Conservation (phyloP, 148 eudicot genomes). For the Cornus controversa region DNA sequence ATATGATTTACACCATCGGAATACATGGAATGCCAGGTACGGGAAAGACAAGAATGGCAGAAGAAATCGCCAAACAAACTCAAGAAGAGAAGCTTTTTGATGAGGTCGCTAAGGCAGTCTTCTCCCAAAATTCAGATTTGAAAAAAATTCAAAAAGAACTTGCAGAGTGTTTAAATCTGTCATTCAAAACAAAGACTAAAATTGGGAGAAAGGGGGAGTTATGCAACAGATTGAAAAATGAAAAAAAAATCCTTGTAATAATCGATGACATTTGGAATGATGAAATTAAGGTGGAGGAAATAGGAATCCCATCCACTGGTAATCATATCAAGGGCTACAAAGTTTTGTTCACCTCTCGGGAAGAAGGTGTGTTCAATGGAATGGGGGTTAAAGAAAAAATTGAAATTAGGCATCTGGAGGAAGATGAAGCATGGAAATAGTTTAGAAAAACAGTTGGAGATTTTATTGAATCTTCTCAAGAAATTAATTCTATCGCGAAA, state of each 20-base stretch:
- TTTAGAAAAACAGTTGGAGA: neutral
- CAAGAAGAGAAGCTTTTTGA: neutral
- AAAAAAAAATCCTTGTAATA: slow-evolving; percentile 2
- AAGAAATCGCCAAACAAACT: neutral
- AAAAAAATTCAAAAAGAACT: neutral
- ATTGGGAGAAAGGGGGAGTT: neutral
- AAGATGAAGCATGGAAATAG: neutral
- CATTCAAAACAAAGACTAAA: neutral
- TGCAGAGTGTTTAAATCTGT: neutral
- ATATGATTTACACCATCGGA: neutral
- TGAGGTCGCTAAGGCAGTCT: neutral
- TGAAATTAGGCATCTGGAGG: neutral
- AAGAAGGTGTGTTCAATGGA: neutral
- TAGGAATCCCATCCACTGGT: slow-evolving; percentile 9
- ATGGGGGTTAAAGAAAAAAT: neutral
- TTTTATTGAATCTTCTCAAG: too few species aligned
- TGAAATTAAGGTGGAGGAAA: neutral
- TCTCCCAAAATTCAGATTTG: neutral
- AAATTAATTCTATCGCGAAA: neutral
- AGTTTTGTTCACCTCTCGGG: slow-evolving; percentile 16
- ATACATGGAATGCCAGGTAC: slow-evolving; percentile 11
- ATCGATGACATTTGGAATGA: slow-evolving; percentile 23
- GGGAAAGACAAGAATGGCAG: slow-evolving; percentile 3
- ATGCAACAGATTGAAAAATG: neutral
- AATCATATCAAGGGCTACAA: neutral